Evolutionary conservation across 2,329 filamentous ascomycete species (phyloP), one percentile per base, ranked within the genome.

Genomic region (Trichoderma gracile): DNA sequence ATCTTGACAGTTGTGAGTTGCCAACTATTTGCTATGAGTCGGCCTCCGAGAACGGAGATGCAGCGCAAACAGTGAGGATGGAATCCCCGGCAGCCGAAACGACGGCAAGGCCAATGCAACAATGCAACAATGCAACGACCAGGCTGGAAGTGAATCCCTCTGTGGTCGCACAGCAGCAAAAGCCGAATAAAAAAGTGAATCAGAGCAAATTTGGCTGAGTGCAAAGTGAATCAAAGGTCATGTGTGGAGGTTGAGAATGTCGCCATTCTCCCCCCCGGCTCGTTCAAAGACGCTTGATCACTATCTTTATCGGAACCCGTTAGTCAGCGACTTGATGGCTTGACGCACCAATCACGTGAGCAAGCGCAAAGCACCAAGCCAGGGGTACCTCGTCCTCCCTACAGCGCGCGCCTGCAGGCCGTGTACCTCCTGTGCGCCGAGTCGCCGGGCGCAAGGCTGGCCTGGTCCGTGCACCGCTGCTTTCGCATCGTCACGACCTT

Each of bases 1-100:
- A 75, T 74, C 40, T 38, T 30, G 60, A 25, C 40, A 33, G 21
- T 25, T 46, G 49, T 19, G 14, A 53, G 38, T 33, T 38, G 27
- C 9, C 9, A 46, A 40, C 8, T 30, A 9, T 30, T 30, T 30
- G 30, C 30, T 30, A 8, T 47, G 50, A 56, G 40, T 47, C 47
- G 40, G 19, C 14, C 54, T 58, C 64, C 64, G 64, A 58, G 40
- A 57, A 38, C 50, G 55, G 55, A 66, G 55, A 15, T 38, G 49
- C 46, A 53, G 25, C 21, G 46, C 40, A 43, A n/a, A 19, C 38
- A 30, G 42, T 50, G 40, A 23, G 17, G 19, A 58, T 38, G 19
- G 17, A 23, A 62, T 50, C 45, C 49, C 40, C 49, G 40, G 47
- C n/a, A 61, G 21, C n/a, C 33, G 25, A 33, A 33, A n/a, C 25